Conservation (phyloP, 257 asterid genomes). For the Capsicum chinense region DNA sequence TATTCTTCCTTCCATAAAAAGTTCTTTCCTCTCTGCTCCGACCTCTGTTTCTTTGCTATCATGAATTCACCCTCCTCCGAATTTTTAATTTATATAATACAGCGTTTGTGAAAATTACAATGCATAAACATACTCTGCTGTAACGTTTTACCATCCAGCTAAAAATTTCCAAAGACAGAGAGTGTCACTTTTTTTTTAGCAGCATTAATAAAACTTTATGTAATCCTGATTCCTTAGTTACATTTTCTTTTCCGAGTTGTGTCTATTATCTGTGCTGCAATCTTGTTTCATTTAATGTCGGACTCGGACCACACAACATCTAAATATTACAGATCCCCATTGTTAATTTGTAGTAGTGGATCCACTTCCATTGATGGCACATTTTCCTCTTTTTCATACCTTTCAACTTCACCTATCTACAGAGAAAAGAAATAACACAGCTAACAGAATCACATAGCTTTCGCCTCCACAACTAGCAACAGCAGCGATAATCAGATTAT, state of each 20-base stretch:
- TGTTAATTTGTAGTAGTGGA: not conserved
- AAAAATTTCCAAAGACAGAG: not conserved
- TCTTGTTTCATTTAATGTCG: not conserved
- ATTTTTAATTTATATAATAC: not conserved
- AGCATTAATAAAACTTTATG: not conserved
- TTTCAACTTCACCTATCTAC: not conserved
- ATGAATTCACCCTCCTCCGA: not conserved
- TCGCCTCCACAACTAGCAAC: constrained; percentile 14
- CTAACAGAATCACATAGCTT: not conserved
- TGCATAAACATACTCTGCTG: not conserved
- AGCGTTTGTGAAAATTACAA: not conserved
- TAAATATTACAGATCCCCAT: not conserved
- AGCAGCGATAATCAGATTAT: not conserved
- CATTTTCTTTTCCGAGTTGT: not conserved
- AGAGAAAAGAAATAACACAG: not conserved
- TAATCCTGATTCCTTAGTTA: not conserved
- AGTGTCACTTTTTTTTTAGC: not conserved
- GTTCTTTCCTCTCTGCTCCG: too few relatives aligned
- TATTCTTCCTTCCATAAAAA: not conserved
- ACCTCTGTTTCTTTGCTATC: not conserved
- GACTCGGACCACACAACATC: not conserved
- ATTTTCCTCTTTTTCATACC: not conserved
- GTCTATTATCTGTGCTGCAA: not conserved
- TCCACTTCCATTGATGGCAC: not conserved
- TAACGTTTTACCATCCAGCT: not conserved